Conservation (phyloP, 192 early-diverging fungal species). For the Entrophospora sp. region DNA sequence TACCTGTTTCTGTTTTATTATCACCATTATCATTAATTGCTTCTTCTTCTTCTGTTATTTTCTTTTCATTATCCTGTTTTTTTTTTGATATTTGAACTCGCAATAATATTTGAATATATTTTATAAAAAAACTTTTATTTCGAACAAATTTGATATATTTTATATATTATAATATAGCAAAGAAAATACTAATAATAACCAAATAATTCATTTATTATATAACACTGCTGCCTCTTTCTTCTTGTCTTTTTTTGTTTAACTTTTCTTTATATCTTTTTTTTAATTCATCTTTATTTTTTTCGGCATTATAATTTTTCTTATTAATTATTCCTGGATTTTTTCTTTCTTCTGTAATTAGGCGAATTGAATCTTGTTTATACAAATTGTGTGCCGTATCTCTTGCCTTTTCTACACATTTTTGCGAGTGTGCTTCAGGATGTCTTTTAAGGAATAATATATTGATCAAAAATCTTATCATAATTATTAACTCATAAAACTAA, state of each 20-base stretch:
- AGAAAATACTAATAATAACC: too few species aligned
- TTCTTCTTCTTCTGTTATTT: too few species aligned
- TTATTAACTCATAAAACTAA: neutral
- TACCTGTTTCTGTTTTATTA: neutral
- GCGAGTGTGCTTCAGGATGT: slow-evolving; percentile 11
- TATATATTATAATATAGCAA: too few species aligned
- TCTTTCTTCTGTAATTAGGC: slow-evolving; percentile 4
- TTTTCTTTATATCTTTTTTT: slow-evolving; percentile 14
- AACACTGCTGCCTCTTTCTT: neutral
- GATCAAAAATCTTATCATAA: neutral
- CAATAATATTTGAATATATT: too few species aligned
- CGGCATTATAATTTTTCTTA: slow-evolving; percentile 6
- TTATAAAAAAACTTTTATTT: too few species aligned
- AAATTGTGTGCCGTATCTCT: neutral
- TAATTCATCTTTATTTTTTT: neutral
- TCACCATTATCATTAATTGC: neutral
- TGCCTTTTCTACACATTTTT: slow-evolving; percentile 14
- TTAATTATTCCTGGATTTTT: slow-evolving; percentile 5
- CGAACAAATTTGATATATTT: too few species aligned
- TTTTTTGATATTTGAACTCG: too few species aligned
- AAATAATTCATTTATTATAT: too few species aligned
- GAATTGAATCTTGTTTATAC: slow-evolving; percentile 13
- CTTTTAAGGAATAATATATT: neutral
- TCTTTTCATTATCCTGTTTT: too few species aligned
- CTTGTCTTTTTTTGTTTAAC: neutral